Conservation (phyloP, 2,329 filamentous ascomycete species). For the Penicillium sp. region DNA sequence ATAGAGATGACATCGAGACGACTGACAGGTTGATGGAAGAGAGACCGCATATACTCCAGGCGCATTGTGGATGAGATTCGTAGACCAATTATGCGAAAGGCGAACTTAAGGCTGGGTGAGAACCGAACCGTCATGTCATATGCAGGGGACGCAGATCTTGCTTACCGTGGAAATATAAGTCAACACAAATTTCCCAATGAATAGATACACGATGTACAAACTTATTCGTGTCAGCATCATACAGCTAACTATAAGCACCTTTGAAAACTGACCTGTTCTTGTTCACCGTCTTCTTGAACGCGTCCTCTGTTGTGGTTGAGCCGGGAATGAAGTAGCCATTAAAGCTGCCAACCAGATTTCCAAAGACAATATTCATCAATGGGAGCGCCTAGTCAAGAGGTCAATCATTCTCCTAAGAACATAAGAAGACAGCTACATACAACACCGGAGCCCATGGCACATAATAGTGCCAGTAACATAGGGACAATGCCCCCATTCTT, state of each 20-base stretch:
- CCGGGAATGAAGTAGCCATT: slow-evolving; percentile 19
- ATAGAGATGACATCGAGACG: slow-evolving; percentile 51
- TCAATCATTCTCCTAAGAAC: too few relatives aligned
- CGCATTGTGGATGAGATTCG: slow-evolving; percentile 52
- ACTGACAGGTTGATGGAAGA: slow-evolving; percentile 52
- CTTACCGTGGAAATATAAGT: slow-evolving; percentile 56
- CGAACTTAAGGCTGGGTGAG: too few relatives aligned
- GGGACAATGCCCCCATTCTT: neutral
- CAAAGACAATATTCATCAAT: too few relatives aligned
- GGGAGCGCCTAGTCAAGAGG: too few relatives aligned
- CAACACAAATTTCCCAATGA: slow-evolving; percentile 55
- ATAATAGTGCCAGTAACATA: neutral
- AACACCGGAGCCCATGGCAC: neutral
- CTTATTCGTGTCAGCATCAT: slow-evolving; percentile 33
- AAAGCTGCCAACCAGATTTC: too few relatives aligned
- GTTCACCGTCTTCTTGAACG: slow-evolving; percentile 51
- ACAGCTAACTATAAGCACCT: too few relatives aligned
- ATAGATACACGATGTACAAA: slow-evolving; percentile 59
- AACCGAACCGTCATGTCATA: too few relatives aligned
- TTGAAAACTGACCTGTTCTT: slow-evolving; percentile 37
- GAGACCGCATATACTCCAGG: slow-evolving; percentile 49
- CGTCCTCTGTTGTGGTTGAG: slow-evolving; percentile 42
- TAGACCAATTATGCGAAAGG: slow-evolving; percentile 51
- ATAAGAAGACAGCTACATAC: too few relatives aligned
- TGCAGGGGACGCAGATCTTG: too few relatives aligned